Base-by-base conservation (phyloP, 1,284 basidiomycete genomes). In the Tilletia horrida region DNA sequence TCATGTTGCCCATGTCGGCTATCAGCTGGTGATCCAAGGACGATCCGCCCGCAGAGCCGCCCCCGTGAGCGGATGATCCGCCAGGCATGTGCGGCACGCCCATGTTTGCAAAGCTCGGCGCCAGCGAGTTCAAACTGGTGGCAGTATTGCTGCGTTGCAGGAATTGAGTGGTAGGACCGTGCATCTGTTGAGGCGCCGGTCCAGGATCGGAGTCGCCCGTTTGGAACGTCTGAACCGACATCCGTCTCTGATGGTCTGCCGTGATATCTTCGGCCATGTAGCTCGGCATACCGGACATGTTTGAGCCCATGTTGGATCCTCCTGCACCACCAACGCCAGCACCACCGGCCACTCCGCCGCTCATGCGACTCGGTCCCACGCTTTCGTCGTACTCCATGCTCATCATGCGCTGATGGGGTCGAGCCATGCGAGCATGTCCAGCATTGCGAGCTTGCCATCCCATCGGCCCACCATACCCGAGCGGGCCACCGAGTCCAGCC, bases 1-100 rank as follows among this genome's bases (percentile, higher is more conserved):
- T 75, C 76, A 76, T 76, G 57, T 73, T 76, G 47, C 74, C 77
- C 75, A 78, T 74, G 57, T 78, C 75, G 66, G 73, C 70, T 62
- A 78, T 75, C 61, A 79, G 73, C 71, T 76, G 76, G 48, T 75
- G 70, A 47, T 79, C 77, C 1, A 79, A 65, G 25, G 77, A 79
- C 3, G 55, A 59, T 66, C 70, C 71, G 45, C 75, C 69, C 31
- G 73, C 73, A 18, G 75, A 67, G 2, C 69, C 71, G 57, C 76
- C 77, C 63, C 67, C 55, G n/a, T 59, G 55, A 3, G 55, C 55
- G 3, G 55, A 59, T 9, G 55, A 59, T 3, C 55, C 55, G 31
- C 27, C 55, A 35, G 8, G 55, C 21, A 48, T 48, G 45, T 23
- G 45, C 45, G 45, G 45, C 7, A 31, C 55, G 16, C 14, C 29